A percentile compares a stretch with the other conserved stretches of the same genome.
phyloP scores from a whole-genome alignment of 805 yeast genomes.

The Cyberlindnera veronae region DNA sequence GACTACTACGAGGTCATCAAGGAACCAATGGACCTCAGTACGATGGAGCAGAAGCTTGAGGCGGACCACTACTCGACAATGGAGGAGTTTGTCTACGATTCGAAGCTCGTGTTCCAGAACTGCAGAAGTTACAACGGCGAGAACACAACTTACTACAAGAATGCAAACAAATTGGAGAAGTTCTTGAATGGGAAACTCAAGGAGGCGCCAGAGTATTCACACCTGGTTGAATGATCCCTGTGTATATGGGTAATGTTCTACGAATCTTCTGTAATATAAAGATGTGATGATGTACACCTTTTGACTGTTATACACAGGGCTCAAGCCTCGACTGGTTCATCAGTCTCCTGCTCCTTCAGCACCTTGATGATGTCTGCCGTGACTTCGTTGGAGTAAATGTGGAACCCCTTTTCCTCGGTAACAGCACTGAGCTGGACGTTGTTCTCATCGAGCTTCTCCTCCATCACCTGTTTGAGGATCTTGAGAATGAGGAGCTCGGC shows the following conservation, averaged over 20 bases:
- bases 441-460: slow-evolving; percentile 91
- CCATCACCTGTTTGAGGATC: slow-evolving; percentile 97
- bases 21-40: slow-evolving; percentile 96
- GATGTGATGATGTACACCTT: too few relatives aligned
- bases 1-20: slow-evolving; percentile 95
- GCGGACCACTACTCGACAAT: slow-evolving; percentile 87
- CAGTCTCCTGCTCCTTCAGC: slow-evolving; percentile 67
- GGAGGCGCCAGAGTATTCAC: slow-evolving; percentile 91
- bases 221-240: slow-evolving; percentile 46
- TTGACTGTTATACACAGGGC: not conserved
- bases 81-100: slow-evolving; percentile 89
- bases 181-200: slow-evolving; percentile 77
- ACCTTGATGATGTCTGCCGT: slow-evolving; percentile 77
- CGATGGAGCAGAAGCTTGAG: slow-evolving; percentile 92
- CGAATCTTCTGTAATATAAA: too few relatives aligned
- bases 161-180: slow-evolving; percentile 91
- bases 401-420: slow-evolving; percentile 81
- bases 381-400: slow-evolving; percentile 77
- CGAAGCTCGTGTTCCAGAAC: slow-evolving; percentile 80
- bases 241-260: too few relatives aligned
- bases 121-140: slow-evolving; percentile 93
- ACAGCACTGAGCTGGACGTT: slow-evolving; percentile 95
- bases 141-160: slow-evolving; percentile 90
- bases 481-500: slow-evolving; percentile 89
- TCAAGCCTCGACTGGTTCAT: slow-evolving; percentile 30